phyloP scores from a whole-genome alignment of 2,329 filamentous ascomycete species.

The Exophiala calicioides region DNA sequence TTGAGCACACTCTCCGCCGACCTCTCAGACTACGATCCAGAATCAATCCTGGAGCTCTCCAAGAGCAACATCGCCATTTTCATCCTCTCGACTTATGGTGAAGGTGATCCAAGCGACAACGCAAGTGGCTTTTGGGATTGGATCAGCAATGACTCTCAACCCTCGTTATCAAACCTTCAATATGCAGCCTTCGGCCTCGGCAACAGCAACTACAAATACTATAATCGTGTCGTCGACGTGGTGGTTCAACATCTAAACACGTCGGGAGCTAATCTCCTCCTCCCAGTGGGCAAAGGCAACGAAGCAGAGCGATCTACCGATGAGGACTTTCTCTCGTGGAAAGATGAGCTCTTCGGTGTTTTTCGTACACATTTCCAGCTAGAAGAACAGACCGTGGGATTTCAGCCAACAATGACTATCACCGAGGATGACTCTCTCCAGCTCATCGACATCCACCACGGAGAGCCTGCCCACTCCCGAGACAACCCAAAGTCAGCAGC shows the following conservation, averaged over 20 bases:
- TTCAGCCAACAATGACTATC: conserved; percentile 80
- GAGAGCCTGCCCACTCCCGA: conserved; percentile 44
- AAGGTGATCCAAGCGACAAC: conserved; percentile 94
- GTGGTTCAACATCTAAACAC: conserved; percentile 73
- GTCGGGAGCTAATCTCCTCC: conserved; percentile 74
- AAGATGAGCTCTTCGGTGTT: conserved; percentile 87
- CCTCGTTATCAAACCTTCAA: conserved; percentile 66
- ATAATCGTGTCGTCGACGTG: conserved; percentile 91
- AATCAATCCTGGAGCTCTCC: conserved; percentile 79
- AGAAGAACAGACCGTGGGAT: conserved; percentile 85
- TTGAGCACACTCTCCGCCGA: conserved; percentile 92
- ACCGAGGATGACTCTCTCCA: conserved; percentile 46
- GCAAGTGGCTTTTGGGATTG: conserved; percentile 88
- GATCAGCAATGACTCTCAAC: conserved; percentile 68
- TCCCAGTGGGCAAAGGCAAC: conserved; percentile 83
- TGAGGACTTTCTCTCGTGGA: conserved; percentile 94
- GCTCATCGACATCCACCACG: conserved; percentile 30
- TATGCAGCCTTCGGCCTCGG: conserved; percentile 90
- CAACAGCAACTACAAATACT: conserved; percentile 97
- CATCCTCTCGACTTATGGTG: conserved; percentile 88
- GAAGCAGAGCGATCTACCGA: conserved; percentile 94
- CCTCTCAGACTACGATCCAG: conserved; percentile 88
- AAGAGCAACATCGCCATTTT: conserved; percentile 84
- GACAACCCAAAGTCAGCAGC: conserved; percentile 69
- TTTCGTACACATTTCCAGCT: conserved; percentile 75